Conservation (phyloP, 257 asterid species). For the Solanum clarkiae region DNA sequence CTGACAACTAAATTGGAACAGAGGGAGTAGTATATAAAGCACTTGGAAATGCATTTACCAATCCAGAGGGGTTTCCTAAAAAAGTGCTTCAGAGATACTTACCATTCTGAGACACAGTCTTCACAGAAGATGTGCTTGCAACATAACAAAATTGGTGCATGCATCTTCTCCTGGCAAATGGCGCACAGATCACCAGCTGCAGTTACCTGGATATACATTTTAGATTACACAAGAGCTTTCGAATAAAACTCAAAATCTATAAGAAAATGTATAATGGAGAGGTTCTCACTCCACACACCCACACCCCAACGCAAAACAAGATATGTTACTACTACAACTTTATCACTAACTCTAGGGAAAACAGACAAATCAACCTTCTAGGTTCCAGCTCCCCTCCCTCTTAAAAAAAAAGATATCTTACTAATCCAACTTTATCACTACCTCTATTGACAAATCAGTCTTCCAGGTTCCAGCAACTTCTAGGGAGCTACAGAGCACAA, state of each 20-base stretch:
- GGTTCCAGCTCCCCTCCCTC: background rate
- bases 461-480: background rate
- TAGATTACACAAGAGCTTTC: background rate
- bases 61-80: background rate
- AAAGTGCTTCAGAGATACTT: background rate
- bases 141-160: constrained; percentile 40
- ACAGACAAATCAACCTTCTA: background rate
- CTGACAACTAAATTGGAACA: too few species aligned
- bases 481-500: background rate
- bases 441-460: background rate
- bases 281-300: background rate
- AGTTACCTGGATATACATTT: constrained; percentile 27
- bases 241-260: background rate
- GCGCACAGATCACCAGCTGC: constrained; percentile 63
- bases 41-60: background rate
- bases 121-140: constrained; percentile 74
- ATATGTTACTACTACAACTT: background rate
- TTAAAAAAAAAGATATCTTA: background rate
- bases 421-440: background rate
- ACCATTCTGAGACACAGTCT: constrained; percentile 74
- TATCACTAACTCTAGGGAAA: background rate
- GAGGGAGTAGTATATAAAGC: background rate
- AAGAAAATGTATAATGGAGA: background rate
- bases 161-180: constrained; percentile 75
- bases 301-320: background rate